Evolutionary conservation across 1,284 basidiomycete species (phyloP), one percentile per base, ranked within the genome.

Genomic region (Ceratobasidium sp.): DNA sequence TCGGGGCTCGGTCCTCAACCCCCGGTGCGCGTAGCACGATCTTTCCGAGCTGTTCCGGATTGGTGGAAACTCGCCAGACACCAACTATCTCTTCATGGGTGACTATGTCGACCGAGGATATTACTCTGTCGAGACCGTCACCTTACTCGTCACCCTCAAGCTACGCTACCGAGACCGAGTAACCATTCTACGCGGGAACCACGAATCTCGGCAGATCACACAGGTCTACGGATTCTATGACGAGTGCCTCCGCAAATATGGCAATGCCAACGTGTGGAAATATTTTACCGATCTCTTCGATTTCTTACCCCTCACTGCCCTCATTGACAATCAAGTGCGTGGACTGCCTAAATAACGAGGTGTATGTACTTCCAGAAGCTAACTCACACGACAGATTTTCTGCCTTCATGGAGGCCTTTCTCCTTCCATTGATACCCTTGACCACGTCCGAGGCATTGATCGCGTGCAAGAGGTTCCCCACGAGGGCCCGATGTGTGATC

Each of bases 41-140:
- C 93, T 99, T 77, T 98, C 96, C 79, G 98, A 99, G 86, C 93
- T 99, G 64, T 99, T 99, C 88, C 94, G 97, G 77, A 99, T 99
- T 84, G 97, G 98, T 74, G 98, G 97, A 79, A 99, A 99, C 88
- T 99, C 97, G 59, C 98, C 97, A 78, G 98, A 99, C 87, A 99
- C 98, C 80, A 99, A 99, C 87, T 99, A 99, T 86, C 94, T 99
- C 82, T 99, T 99, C 89, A 99, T 99, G 98, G 98, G 98, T 62
- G 97, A 99, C 88, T 99, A 99, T 84, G 98, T 99, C 82, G 98
- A 99, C 88, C 93, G 98, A 83, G 97, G 97, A 38, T 99, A 99
- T 89, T 99, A 99, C 88, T 98, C 96, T 20, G 98, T 99, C 74
- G 97, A 99, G 87, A 99, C 97, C 0, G 97, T 99, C 81, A 98